Evolutionary conservation across 371 early-diverging fungal species (phyloP).

Genomic region (Mortierella sp.): DNA sequence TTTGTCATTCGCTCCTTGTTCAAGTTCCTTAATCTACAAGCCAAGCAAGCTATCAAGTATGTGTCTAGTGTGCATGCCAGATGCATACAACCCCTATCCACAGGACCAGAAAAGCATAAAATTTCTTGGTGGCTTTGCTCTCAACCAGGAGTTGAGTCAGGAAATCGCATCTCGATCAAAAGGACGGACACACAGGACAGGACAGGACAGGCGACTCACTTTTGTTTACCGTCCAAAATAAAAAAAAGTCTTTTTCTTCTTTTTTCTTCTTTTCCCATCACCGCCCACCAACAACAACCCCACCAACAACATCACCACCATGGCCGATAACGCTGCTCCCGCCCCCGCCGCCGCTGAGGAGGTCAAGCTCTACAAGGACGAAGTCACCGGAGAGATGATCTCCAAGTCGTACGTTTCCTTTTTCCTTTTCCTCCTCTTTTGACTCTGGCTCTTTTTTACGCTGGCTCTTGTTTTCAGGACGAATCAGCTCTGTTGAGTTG

Average conservation of each 20-base stretch:
- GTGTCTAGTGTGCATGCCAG: neutral
- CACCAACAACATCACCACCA: neutral
- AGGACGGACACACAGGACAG: neutral
- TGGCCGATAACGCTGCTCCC: slow-evolving; percentile 27
- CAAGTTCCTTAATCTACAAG: neutral
- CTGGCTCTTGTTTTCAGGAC: neutral
- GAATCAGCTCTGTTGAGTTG: neutral
- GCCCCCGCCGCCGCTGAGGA: slow-evolving; percentile 35
- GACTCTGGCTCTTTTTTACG: neutral
- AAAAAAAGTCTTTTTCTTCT: neutral
- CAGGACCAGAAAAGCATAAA: neutral
- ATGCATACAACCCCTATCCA: neutral
- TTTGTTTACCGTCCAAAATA: neutral
- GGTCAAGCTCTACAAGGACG: slow-evolving; percentile 86
- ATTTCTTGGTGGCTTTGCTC: slow-evolving; percentile 5
- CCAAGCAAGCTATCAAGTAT: too few species aligned
- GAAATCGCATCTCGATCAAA: slow-evolving; percentile 14
- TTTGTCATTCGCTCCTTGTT: neutral
- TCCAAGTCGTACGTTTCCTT: slow-evolving; percentile 86
- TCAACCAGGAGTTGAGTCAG: neutral
- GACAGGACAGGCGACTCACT: neutral
- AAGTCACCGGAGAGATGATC: slow-evolving; percentile 94
- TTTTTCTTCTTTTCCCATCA: neutral
- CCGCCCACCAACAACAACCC: neutral
- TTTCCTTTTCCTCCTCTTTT: neutral